Evolutionary conservation across 2,329 filamentous ascomycete genomes (phyloP), one percentile per base, ranked within the genome.

Genomic region (Arthrobotrys pseudoclavata): DNA sequence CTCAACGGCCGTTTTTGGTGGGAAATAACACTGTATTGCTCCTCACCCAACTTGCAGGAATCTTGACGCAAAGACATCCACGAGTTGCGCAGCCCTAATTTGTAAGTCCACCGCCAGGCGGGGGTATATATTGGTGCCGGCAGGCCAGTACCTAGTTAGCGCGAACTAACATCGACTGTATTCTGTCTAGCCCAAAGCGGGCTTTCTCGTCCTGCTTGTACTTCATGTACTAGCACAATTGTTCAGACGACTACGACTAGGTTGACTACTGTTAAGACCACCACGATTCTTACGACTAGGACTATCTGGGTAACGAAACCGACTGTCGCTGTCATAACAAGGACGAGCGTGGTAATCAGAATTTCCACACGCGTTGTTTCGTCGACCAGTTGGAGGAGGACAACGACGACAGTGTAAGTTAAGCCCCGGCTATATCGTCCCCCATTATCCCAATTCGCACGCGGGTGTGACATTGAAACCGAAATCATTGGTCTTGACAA

Each of bases 1-100:
- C 9, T 48, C 48, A 13, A 60, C 62, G 1, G 22, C 40, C 15
- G 68, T 62, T 26, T 52, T 72, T n/a, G 48, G 62, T 57, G 69
- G 69, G 7, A 55, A 34, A 4, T 26, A 68, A 15, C 62, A 74
- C 24, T 74, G 69, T n/a, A 47, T 74, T 50, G 61, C 67, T 24
- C 61, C 61, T 37, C 37, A 18, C 4, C 48, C 42, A 0, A 52
- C 13, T 22, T 69, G 66, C 42, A 15, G 18, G 26, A 40, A 29
- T 29, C 53, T 70, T 15, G 5, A 18, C 15, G 0, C 45, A 12
- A 1, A 12, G 22, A 26, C 62, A n/a, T 26, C 48, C 2, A 3
- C 24, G 7, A 10, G 15, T 18, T 74, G 69, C 40, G 1, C 3
- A 3, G 53, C 69, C 1, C 20, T 68, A 12, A 74, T 74, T 20